These are phyloP conservation scores for Boletus coccyginus DNA, from an alignment of 768 basidiomycete species.

Conservation along the genomic window DNA sequence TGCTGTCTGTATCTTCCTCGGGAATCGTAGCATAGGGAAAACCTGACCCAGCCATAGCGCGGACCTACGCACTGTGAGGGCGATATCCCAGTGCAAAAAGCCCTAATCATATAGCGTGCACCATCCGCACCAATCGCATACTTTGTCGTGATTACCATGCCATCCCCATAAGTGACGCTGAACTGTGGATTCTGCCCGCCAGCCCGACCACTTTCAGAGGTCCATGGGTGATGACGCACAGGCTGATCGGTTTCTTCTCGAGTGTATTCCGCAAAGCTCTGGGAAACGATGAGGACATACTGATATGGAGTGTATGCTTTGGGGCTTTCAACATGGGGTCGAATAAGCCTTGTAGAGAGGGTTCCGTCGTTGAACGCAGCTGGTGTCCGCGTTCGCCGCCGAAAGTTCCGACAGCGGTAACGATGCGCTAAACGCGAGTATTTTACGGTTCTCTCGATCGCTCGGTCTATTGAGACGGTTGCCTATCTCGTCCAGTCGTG, in stretches of 20 bases:
- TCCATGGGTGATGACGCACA: slow-evolving; percentile 34
- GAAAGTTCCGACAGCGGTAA: too few species aligned
- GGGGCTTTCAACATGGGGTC: slow-evolving; percentile 34
- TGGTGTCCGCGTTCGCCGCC: too few species aligned
- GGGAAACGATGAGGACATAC: slow-evolving; percentile 41
- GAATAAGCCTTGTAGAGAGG: slow-evolving; percentile 28
- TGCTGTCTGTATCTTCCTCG: slow-evolving; percentile 23
- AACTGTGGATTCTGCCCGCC: slow-evolving; percentile 26
- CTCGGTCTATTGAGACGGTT: too few species aligned
- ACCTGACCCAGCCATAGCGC: slow-evolving; percentile 37
- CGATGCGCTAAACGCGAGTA: too few species aligned
- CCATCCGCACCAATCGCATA: slow-evolving; percentile 54
- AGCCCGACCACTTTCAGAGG: slow-evolving; percentile 42
- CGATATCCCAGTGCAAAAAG: not conserved
- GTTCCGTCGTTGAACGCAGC: slow-evolving; percentile 28
- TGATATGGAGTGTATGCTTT: slow-evolving; percentile 42
- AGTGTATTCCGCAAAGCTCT: slow-evolving; percentile 45
- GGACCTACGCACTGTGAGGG: slow-evolving; percentile 33
- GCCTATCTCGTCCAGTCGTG: too few species aligned
- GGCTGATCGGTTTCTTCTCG: slow-evolving; percentile 29
- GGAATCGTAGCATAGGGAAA: slow-evolving; percentile 43
- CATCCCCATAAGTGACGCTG: slow-evolving; percentile 46
- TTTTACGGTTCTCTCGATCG: too few species aligned
- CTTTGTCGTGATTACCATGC: slow-evolving; percentile 39
- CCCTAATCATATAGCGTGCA: slow-evolving; percentile 42